Base-by-base conservation (phyloP, 176 grass and related monocot species). In the Cenchrus purpureus region DNA sequence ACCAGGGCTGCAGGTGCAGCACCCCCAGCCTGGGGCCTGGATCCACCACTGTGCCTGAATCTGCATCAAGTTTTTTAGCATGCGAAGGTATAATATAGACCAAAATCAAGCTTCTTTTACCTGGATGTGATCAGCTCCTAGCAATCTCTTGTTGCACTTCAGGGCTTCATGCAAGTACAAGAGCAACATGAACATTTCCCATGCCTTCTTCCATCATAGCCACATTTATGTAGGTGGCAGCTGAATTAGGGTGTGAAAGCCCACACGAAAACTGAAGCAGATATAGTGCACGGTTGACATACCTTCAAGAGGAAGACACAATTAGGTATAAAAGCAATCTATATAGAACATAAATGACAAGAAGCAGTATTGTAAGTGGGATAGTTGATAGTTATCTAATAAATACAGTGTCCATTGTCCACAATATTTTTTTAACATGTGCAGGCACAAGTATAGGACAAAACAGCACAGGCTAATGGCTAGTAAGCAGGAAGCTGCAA, bases 201-300 rank as follows among this genome's bases (percentile, higher is more conserved):
- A 99, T 91, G 83, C 97, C 94, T 92, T 99, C 97, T 88, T 99
- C 97, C 97, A 99, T 99, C 97, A 99, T 97, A 87, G 97, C 97
- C 79, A 99, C 92, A 88, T 99, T 99, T 92, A 99, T 99, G 79
- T 99, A 99, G 34, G 97, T 99, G 70, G 97, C 97, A 82, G 97
- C 97, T 85, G 97, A 99, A 92, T 99, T 99, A 20, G 97, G 97
- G 77, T 99, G 97, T 65, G 97, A 96, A 81, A 97, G 76, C 57
- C 97, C 97, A 84, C 97, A 97, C 14, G 94, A 97, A 86, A 99
- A 96, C 49, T 99, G 94, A 32, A 99, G 97, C 73, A 99, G 90
- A 92, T 99, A 96, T 13, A 99, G 88, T 79, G 97, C 97, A 73
- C 97, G 93, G 80, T 94, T 94, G 69, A 97, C 97, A 65, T 99